Conservation (phyloP, 108 stramenopile species). For the Schizochytrium sp. region DNA sequence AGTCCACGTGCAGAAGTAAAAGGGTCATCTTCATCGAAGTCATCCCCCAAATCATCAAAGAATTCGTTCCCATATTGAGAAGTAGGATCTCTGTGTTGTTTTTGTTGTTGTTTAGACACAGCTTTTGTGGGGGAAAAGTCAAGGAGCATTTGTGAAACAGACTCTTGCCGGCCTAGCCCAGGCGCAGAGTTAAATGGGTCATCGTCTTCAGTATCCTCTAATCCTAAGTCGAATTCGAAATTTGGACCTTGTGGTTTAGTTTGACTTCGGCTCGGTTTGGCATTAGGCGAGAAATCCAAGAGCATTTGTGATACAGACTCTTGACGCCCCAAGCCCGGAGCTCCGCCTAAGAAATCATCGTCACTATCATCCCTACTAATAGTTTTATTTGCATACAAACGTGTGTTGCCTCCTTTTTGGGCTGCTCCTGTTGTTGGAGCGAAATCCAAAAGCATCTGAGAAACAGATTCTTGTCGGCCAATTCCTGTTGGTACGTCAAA, state of each 20-base stretch:
- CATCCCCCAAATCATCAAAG: background rate
- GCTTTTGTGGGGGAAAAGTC: background rate
- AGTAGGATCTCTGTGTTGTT: no score
- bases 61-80: background rate
- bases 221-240: no score
- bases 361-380: background rate
- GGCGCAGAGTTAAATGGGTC: background rate
- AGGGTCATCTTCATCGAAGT: background rate
- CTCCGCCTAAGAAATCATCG: background rate
- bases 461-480: background rate
- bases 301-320: conserved; percentile 29
- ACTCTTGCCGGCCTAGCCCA: background rate
- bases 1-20: background rate
- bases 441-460: conserved; percentile 1
- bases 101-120: background rate
- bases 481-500: background rate
- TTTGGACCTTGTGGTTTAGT: no score
- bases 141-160: conserved; percentile 31
- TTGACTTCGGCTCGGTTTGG: background rate
- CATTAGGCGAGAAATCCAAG: background rate
- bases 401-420: background rate
- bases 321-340: background rate
- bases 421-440: background rate
- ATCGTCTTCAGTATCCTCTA: background rate
- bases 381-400: background rate